These are phyloP conservation scores for Aspergillus chevalieri DNA, from an alignment of 2,329 filamentous ascomycete genomes.

Conservation along the genomic window DNA sequence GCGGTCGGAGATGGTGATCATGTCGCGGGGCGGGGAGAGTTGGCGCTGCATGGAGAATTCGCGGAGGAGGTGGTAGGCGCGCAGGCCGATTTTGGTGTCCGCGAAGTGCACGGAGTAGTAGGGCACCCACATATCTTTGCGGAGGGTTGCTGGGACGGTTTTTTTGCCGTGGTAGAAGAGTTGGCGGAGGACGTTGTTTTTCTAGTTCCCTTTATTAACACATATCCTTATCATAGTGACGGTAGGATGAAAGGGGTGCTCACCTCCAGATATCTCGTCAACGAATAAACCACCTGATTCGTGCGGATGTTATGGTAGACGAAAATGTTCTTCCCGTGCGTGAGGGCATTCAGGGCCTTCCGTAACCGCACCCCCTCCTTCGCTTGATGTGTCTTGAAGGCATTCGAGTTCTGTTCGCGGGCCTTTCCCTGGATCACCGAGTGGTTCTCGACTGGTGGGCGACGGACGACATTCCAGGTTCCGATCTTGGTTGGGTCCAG, in stretches of 20 bases:
- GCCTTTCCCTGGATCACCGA: slow-evolving; percentile 38
- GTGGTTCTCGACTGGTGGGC: slow-evolving; percentile 28
- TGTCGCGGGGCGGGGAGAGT: slow-evolving; percentile 41
- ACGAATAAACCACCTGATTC: slow-evolving; percentile 60
- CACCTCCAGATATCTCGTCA: slow-evolving; percentile 52
- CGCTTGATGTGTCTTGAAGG: slow-evolving; percentile 33
- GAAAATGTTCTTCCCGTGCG: slow-evolving; percentile 56
- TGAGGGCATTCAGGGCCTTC: slow-evolving; percentile 42
- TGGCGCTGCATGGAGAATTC: slow-evolving; percentile 57
- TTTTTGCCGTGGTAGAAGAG: slow-evolving; percentile 60
- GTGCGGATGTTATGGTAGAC: slow-evolving; percentile 57
- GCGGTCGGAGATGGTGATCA: slow-evolving; percentile 42
- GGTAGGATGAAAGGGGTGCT: slow-evolving; percentile 8
- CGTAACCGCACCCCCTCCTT: slow-evolving; percentile 36
- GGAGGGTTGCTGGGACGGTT: slow-evolving; percentile 51
- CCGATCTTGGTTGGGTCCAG: slow-evolving; percentile 36
- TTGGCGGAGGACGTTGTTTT: slow-evolving; percentile 50
- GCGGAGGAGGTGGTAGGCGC: slow-evolving; percentile 53
- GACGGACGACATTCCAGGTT: slow-evolving; percentile 31
- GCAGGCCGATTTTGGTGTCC: slow-evolving; percentile 44
- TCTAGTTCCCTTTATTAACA: slow-evolving; percentile 27
- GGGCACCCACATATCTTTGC: slow-evolving; percentile 58
- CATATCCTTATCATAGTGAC: neutral
- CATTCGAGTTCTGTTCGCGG: slow-evolving; percentile 35
- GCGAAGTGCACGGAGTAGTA: slow-evolving; percentile 55